Base-by-base conservation (phyloP, 2,329 filamentous ascomycete species). In the Mollisiaceae sp. region DNA sequence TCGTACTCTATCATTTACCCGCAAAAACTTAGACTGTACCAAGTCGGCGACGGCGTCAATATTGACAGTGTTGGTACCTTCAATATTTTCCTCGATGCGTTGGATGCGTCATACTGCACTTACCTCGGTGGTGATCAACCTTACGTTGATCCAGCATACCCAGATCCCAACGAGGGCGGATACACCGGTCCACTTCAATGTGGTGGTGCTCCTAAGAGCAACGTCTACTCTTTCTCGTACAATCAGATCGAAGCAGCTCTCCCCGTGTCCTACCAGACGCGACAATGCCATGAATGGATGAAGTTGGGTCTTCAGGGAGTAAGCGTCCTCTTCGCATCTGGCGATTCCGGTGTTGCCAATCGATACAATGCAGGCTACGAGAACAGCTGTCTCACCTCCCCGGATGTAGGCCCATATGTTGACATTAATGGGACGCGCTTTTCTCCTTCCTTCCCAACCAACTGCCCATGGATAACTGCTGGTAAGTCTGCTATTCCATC, bases 401-500 rank as follows among this genome's bases (percentile, higher is more conserved):
- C 65, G 35, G 65, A 65, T 22, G 66, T 65, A 8, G 59, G 65
- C 32, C 58, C 61, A 8, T 50, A 65, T 45, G 58, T 70, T 35
- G 57, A 70, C 52, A 52, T 56, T 35, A 71, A 64, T 64, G 71
- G 47, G 59, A 67, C 47, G 45, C 52, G 62, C 18, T 71, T 63
- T 59, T 66, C 65, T 2, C 82, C 87, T 2, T 82, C 81, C 1
- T 91, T 91, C 77, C 89, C 89, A 0, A 84, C 83, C 0, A 83
- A 83, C 0, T 92, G 89, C 71, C 89, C 89, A 0, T 91, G 84
- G 75, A 84, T 91, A 18, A 91, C 89, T 1, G 78, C 83, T 5
- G 84, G 91, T 4, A 89, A 89, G 55, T 60, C 15, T 57, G 27
- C 22, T 39, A 1, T 8, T 52, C 45, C 20, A 14, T 20, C 39